Base-by-base conservation (phyloP, 2,329 filamentous ascomycete genomes). In the Colletotrichum gigasporum region DNA sequence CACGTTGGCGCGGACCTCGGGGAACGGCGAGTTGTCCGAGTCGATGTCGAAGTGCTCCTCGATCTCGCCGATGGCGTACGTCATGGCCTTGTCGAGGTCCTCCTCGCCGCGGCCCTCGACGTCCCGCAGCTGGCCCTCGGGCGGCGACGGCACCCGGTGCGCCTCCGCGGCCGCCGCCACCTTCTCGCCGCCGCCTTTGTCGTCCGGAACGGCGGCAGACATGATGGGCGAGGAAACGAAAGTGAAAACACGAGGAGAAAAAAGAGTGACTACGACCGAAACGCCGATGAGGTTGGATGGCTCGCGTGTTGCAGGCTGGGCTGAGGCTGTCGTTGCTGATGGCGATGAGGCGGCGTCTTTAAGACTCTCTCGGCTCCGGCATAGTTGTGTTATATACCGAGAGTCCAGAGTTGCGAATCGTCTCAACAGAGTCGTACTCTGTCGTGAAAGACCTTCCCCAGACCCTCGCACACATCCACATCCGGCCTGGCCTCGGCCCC, bases 1-100 rank as follows among this genome's bases (percentile, higher is more conserved):
- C 4, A 80, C 78, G 9, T 77, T 79, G n/a, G 78, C 77, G 44
- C 78, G 77, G 47, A 79, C 77, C 59, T 76, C 74, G 51, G 75
- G 63, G 69, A 72, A 73, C n/a, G 76, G 72, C 47, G 73, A 75
- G 64, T 75, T 74, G 65, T 74, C 70, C 34, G 70, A 57, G 8
- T 51, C 35, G 20, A 56, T 53, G 52, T 63, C 44, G 14, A 65
- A 60, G 24, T 56, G 51, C n/a, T 55, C 65, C 44, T 56, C 39
- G 20, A 61, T 35, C 6, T 65, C 55, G 28, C 52, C 42, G 28
- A 67, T 61, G 34, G 62, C 56, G 22, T 50, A 56, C n/a, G 58
- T 24, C 52, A 62, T 48, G 3, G 56, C 56, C 45, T 62, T 55
- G 12, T 67, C 65, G 1, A 58, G 47, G 22, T 63, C 44, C 16